These are phyloP conservation scores for Blastomyces gilchristii DNA, from an alignment of 2,329 filamentous ascomycete species.

Conservation along the genomic window DNA sequence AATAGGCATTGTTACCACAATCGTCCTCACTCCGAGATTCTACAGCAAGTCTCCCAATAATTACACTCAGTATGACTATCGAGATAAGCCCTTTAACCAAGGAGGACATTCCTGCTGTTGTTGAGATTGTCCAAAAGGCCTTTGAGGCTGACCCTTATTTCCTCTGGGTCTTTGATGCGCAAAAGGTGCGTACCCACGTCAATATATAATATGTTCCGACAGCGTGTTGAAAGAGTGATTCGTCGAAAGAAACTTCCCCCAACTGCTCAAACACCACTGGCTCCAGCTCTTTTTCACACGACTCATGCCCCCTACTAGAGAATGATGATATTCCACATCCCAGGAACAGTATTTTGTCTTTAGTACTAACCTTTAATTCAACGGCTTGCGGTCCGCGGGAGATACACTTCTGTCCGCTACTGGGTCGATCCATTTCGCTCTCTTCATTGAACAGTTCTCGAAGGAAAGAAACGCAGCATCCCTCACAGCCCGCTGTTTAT, in stretches of 20 bases:
- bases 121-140: conserved; percentile 55
- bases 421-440: neutral
- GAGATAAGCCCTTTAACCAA: conserved; percentile 47
- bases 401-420: neutral
- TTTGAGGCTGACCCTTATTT: conserved; percentile 60
- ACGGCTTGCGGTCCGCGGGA: conserved; percentile 1
- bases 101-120: conserved; percentile 52
- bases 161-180: conserved; percentile 52
- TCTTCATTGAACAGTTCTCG: conserved; percentile 42
- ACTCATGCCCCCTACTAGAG: neutral
- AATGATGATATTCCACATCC: neutral
- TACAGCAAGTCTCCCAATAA: neutral
- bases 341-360: neutral
- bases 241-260: neutral
- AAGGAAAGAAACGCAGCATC: conserved; percentile 51
- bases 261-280: neutral
- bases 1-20: neutral
- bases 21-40: neutral
- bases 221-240: neutral
- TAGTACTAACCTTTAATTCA: neutral
- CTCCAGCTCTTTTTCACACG: neutral
- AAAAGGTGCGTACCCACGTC: conserved; percentile 37
- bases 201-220: neutral
- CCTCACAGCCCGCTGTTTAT: conserved; percentile 54
- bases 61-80: conserved; percentile 37